Evolutionary conservation across 768 basidiomycete genomes (phyloP), one percentile per base, ranked within the genome.

Genomic region (Dendrothele bispora): DNA sequence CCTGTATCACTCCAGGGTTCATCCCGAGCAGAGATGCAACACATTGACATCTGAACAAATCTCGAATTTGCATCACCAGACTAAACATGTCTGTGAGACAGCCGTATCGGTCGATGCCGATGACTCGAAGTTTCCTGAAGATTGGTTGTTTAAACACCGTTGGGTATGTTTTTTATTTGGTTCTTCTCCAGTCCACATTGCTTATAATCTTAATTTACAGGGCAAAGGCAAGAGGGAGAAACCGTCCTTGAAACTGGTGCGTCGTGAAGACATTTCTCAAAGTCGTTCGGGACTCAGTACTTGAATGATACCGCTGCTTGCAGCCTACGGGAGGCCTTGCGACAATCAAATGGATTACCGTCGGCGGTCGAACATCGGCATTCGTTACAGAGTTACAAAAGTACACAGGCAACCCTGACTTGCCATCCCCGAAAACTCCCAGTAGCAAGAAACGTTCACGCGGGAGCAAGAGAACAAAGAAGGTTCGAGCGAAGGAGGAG

Each of bases 361-460:
- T 91, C 7, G 86, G 86, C 15, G 87, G 88, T 3, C 74, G 88
- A 14, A 90, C 88, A 7, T 87, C 87, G 3, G 88, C 88, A 12
- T 84, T 75, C 55, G 82, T 90, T 7, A 58, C 61, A 11, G 80
- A 89, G 62, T 66, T 89, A 8, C 88, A 89, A 61, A 57, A 61
- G 24, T 59, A 69, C 14, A 30, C 15, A n/a, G 51, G 48, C 24
- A 22, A 46, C 18, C 24, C 17, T 15, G 24, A 34, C 18, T 15
- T 7, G 15, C 49, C 65, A 22, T 17, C 44, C 24, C 5, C 18
- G 11, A 50, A 44, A 21, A 44, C n/a, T n/a, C n/a, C n/a, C n/a
- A n/a, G n/a, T n/a, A n/a, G n/a, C n/a, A n/a, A n/a, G n/a, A n/a
- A n/a, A n/a, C n/a, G n/a, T n/a, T n/a, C n/a, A n/a, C n/a, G n/a